Evolutionary conservation across 805 yeast genomes (phyloP), one percentile per base, ranked within the genome.

Genomic region (Metschnikowia peoriensis): DNA sequence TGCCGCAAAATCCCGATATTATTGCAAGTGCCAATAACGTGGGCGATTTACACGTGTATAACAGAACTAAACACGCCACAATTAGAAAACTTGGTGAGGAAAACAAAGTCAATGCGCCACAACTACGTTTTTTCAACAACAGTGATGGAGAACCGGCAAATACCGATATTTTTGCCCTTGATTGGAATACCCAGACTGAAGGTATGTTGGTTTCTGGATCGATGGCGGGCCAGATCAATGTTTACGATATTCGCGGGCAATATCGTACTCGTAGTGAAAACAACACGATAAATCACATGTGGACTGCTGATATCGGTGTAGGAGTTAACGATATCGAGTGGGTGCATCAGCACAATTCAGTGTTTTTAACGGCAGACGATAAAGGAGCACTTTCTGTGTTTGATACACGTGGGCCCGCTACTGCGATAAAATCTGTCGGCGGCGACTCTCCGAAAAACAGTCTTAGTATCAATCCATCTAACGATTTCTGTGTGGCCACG

Each of bases 1-100:
- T 88, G 84, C 96, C 97, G 0, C 93, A 87, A 59, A 92, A 92
- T 61, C 94, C 94, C 1, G 94, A 91, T 62, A 63, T 92, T 6
- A 76, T 92, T 6, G 89, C 92, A 1, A 80, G 90, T 16, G 81
- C 84, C 9, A 82, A 88, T 41, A 82, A 86, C 41, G 66, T 71
- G 34, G 97, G 97, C 1, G 72, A 78, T 12, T 73, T 86, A 11
- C 81, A 78, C 47, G 69, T 92, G 4, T 89, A 85, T 67, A 96
- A 92, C 66, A 77, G 94, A 59, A 91, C 97, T 0, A 90, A 89
- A 65, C 96, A 89, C 66, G 63, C 76, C 15, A 71, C 67, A 49
- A 66, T 72, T 52, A 64, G 65, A 44, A 68, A 61, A 41, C 56
- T 61, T 32, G 60, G 57, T 27, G 68, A 64, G 48, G 67, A 63